These are phyloP conservation scores for Talaromyces atroroseus DNA, from an alignment of 2,329 filamentous ascomycete genomes.

Conservation along the genomic window DNA sequence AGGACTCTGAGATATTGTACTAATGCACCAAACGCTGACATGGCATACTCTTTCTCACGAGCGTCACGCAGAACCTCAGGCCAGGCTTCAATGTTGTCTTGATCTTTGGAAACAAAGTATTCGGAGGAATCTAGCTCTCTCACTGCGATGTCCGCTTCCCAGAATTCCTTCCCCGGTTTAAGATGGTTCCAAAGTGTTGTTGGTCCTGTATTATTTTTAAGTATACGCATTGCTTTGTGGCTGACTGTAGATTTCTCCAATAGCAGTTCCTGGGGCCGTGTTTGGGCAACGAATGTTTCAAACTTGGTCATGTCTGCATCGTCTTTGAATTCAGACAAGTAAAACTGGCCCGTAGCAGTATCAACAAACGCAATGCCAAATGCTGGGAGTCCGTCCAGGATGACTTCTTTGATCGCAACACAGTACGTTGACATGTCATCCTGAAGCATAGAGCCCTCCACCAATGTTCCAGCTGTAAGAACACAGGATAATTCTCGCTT, in stretches of 20 bases:
- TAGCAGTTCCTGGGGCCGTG: slow-evolving; percentile 77
- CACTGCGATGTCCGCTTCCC: slow-evolving; percentile 74
- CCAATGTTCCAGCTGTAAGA: slow-evolving; percentile 83
- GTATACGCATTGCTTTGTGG: slow-evolving; percentile 79
- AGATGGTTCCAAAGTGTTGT: slow-evolving; percentile 94
- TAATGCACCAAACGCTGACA: slow-evolving; percentile 87
- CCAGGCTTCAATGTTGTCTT: slow-evolving; percentile 63
- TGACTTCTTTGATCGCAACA: slow-evolving; percentile 80
- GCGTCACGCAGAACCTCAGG: slow-evolving; percentile 67
- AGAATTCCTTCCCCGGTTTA: slow-evolving; percentile 83
- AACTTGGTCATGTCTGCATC: slow-evolving; percentile 94
- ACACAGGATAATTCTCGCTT: slow-evolving; percentile 84
- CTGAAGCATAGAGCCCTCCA: slow-evolving; percentile 94
- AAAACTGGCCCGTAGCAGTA: slow-evolving; percentile 92
- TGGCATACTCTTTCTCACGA: slow-evolving; percentile 71
- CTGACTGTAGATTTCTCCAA: slow-evolving; percentile 84
- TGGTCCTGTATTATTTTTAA: slow-evolving; percentile 91
- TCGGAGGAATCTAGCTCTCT: slow-evolving; percentile 73
- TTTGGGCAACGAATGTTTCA: slow-evolving; percentile 93
- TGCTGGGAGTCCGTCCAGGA: slow-evolving; percentile 65
- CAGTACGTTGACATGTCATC: slow-evolving; percentile 97
- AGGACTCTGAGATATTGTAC: slow-evolving; percentile 79
- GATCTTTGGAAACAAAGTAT: slow-evolving; percentile 65
- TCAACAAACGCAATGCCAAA: slow-evolving; percentile 95
- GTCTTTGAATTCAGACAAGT: slow-evolving; percentile 84